Evolutionary conservation across 2,329 filamentous ascomycete species (phyloP).

Genomic region (Myriosclerotinia duriaeana): DNA sequence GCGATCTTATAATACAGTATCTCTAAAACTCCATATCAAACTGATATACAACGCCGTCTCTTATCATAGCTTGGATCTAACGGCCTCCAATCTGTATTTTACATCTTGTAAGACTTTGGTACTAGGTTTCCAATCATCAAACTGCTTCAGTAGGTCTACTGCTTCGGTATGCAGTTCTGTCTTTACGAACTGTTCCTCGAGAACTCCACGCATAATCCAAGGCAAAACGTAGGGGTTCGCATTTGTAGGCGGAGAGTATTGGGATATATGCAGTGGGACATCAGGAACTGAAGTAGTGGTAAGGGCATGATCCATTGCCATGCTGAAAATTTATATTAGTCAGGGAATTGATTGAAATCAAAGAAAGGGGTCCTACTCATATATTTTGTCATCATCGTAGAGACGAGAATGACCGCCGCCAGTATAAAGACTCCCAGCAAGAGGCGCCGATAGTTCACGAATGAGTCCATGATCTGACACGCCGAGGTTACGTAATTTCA

Average conservation of each 20-base stretch:
- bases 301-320: slow-evolving; percentile 70
- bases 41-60: not conserved
- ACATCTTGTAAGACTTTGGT: slow-evolving; percentile 95
- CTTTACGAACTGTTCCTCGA: slow-evolving; percentile 90
- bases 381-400: slow-evolving; percentile 86
- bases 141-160: slow-evolving; percentile 75
- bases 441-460: slow-evolving; percentile 80
- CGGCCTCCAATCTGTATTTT: slow-evolving; percentile 88
- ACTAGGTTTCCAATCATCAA: slow-evolving; percentile 88
- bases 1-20: slow-evolving; percentile 19
- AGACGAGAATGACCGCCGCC: slow-evolving; percentile 92
- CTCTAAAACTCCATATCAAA: slow-evolving; percentile 11
- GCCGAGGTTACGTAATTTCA: slow-evolving; percentile 91
- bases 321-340: slow-evolving; percentile 42
- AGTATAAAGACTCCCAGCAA: slow-evolving; percentile 87
- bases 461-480: slow-evolving; percentile 91
- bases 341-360: not conserved
- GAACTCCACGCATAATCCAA: slow-evolving; percentile 89
- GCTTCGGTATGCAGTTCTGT: slow-evolving; percentile 77
- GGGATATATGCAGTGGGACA: slow-evolving; percentile 51
- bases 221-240: slow-evolving; percentile 87
- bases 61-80: slow-evolving; percentile 71
- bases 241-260: slow-evolving; percentile 50
- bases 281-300: slow-evolving; percentile 63
- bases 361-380: slow-evolving; percentile 55